Base-by-base conservation (phyloP, 441 rosid species). In the Mallotus japonicus region DNA sequence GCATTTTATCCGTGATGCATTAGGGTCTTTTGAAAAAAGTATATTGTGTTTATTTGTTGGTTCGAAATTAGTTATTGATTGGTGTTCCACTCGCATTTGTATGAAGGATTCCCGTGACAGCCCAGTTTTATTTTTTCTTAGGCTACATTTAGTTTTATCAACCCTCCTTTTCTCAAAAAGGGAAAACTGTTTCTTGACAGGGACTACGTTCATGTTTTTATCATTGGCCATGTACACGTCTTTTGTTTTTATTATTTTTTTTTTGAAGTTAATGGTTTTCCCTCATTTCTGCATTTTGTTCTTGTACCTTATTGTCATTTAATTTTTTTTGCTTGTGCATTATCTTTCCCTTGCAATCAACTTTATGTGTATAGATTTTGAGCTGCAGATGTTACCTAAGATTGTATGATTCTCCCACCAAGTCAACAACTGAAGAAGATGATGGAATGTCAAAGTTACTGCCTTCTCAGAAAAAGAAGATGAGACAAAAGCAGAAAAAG, bases 391-490 rank as follows among this genome's bases (percentile, higher is more conserved):
- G 99, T 89, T 96, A 96, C 83, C 73, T 92, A 74, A 89, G 86
- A 85, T 83, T 96, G 79, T 84, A 86, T 69, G 98, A 96, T 86
- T 84, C 88, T 78, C 99, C 99, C 68, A 54, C 83, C 5, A 96
- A 87, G 86, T 86, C 94, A 66, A 79, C 86, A 17, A 69, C 89
- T 56, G 90, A 87, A 83, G 99, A 90, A 79, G 98, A 91, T 73
- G 87, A 90, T 65, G 89, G 80, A 79, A 84, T 85, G 85, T 86
- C 94, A 34, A 92, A 96, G 84, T 75, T 93, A 84, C 90, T 84
- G 74, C 96, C 99, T 67, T 87, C 97, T 68, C 97, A 94, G 83
- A 96, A 91, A 80, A 96, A 91, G 93, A 96, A 96, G 84, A 75
- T 91, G 82, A 89, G 87, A 77, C 90, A 87, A 83, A 96, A 92